These are phyloP conservation scores for Cladophialophora carrionii DNA, from an alignment of 2,329 filamentous ascomycete species.

Conservation along the genomic window DNA sequence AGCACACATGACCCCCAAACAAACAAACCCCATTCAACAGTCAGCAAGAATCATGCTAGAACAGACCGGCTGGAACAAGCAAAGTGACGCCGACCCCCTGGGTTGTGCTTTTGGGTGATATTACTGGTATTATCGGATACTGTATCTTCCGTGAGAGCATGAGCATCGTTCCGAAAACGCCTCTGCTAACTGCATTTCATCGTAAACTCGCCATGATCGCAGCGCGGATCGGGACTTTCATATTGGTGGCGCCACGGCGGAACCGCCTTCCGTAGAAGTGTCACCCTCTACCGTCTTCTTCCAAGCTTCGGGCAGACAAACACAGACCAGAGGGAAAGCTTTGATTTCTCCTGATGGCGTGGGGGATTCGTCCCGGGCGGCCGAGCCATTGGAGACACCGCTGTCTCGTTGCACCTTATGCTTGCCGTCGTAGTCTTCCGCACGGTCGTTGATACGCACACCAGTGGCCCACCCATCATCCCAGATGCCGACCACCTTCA, in stretches of 20 bases:
- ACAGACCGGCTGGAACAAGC: constrained; percentile 9
- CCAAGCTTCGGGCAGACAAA: constrained; percentile 95
- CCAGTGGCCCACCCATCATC: constrained; percentile 99
- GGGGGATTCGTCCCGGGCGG: constrained; percentile 63
- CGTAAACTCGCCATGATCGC: constrained; percentile 29
- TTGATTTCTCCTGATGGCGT: constrained; percentile 81
- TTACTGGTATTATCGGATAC: constrained; percentile 36
- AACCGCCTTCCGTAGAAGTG: constrained; percentile 67
- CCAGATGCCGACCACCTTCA: constrained; percentile 98
- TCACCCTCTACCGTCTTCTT: constrained; percentile 94
- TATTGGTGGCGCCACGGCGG: constrained; percentile 40
- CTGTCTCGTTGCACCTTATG: constrained; percentile 84
- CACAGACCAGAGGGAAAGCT: constrained; percentile 94
- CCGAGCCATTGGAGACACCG: constrained; percentile 82
- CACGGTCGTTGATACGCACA: constrained; percentile 76
- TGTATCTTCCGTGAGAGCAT: constrained; percentile 26
- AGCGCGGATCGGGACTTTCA: constrained; percentile 23
- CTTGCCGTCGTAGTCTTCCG: constrained; percentile 84
- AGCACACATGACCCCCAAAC: constrained; percentile 14
- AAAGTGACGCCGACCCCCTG: constrained; percentile 13
- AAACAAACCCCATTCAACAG: constrained; percentile 12
- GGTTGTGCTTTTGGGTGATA: constrained; percentile 25
- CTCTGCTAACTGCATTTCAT: constrained; percentile 35
- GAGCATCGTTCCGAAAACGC: constrained; percentile 30
- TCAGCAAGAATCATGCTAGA: constrained; percentile 15